phyloP scores from a whole-genome alignment of 768 basidiomycete genomes.

The Amylocystis lapponica region DNA sequence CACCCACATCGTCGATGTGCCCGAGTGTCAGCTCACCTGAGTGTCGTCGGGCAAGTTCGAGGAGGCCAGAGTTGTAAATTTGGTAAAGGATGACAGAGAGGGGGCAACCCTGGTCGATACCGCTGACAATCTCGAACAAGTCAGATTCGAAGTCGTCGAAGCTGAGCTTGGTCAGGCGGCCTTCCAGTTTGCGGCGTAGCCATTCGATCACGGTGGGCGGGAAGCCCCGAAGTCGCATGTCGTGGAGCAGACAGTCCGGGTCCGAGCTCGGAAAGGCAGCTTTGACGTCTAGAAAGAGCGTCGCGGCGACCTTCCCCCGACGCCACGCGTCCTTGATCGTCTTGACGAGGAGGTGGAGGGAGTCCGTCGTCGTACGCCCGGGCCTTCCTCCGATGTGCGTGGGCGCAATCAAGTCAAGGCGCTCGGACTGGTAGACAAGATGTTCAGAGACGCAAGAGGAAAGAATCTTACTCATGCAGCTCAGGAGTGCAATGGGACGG shows the following conservation, averaged over 20 bases:
- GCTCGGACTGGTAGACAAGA: conserved; percentile 4
- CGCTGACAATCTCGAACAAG: conserved; percentile 14
- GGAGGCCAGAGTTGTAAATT: conserved; percentile 25
- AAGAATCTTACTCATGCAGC: conserved; percentile 18
- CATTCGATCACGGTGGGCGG: conserved; percentile 13
- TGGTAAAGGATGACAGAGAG: conserved; percentile 25
- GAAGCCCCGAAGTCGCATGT: conserved; percentile 8
- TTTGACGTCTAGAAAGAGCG: conserved; percentile 29
- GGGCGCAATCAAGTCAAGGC: conserved; percentile 5
- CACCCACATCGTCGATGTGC: conserved; percentile 14
- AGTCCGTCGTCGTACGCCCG: conserved; percentile 17
- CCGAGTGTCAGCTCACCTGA: conserved; percentile 3
- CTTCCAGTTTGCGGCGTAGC: conserved; percentile 9
- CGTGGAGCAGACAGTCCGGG: conserved; percentile 8
- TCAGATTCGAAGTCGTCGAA: conserved; percentile 22
- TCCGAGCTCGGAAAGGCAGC: conserved; percentile 22
- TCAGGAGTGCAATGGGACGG: conserved; percentile 32
- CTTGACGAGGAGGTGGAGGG: conserved; percentile 16
- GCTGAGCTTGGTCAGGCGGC: conserved; percentile 11
- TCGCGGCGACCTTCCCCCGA: conserved; percentile 19
- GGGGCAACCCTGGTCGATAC: conserved; percentile 29
- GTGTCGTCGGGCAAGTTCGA: background rate
- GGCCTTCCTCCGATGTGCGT: conserved; percentile 22
- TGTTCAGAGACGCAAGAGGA: conserved; percentile 15
- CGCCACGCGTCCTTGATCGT: conserved; percentile 19